phyloP scores from a whole-genome alignment of 1,139 yeast species.

The Chernovozyma aurita region DNA sequence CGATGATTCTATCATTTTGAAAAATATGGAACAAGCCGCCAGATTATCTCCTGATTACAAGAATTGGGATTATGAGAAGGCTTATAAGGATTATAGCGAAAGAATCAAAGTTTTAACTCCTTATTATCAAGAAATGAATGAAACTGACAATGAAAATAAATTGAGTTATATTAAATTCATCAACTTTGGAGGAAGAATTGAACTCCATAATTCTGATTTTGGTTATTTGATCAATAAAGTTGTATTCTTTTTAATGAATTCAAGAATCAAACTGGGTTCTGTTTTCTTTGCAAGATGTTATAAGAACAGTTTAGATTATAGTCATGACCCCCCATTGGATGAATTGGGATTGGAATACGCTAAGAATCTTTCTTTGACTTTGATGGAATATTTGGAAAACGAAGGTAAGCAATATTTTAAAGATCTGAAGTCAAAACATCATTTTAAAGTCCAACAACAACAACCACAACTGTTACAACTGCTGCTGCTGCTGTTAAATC shows the following conservation, averaged over 20 bases:
- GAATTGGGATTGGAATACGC: constrained; percentile 55
- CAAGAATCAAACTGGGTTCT: constrained; percentile 78
- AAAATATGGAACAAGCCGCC: constrained; percentile 79
- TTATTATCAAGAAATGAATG: constrained; percentile 50
- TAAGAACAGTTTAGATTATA: constrained; percentile 50
- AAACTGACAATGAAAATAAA: constrained; percentile 36
- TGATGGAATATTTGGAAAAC: constrained; percentile 25
- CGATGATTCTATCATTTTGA: constrained; percentile 61
- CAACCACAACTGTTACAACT: neutral
- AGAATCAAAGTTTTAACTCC: constrained; percentile 50
- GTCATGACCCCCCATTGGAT: constrained; percentile 64
- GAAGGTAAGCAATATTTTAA: constrained; percentile 25
- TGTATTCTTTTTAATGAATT: constrained; percentile 84
- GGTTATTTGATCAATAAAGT: constrained; percentile 89
- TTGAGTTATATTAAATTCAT: constrained; percentile 77
- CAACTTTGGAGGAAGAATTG: constrained; percentile 85
- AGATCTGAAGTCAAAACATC: neutral
- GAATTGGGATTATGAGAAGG: constrained; percentile 63
- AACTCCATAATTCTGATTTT: constrained; percentile 73
- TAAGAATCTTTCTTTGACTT: constrained; percentile 32
- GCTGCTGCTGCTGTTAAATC: constrained; percentile 3
- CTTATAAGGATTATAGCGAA: constrained; percentile 55
- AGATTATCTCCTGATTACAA: constrained; percentile 83
- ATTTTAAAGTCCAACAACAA: too few species aligned
- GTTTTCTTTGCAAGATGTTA: constrained; percentile 86